A percentile compares a stretch with the other conserved stretches of the same genome.
phyloP scores from a whole-genome alignment of 768 basidiomycete genomes.

The Steccherinum ochraceum region DNA sequence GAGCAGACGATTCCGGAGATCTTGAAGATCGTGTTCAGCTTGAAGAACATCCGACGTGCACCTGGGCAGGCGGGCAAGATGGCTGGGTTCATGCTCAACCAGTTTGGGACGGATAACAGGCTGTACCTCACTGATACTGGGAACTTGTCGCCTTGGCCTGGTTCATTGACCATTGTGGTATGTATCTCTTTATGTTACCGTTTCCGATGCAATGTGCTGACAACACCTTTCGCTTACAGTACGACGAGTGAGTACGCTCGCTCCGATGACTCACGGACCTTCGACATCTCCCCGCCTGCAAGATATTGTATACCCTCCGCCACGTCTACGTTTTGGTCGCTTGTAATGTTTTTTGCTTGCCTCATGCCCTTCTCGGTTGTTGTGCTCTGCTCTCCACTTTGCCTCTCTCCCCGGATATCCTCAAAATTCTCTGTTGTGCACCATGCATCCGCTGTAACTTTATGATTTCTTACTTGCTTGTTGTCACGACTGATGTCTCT shows the following conservation, averaged over 20 bases:
- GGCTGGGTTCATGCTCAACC: constrained; percentile 25
- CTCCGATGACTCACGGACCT: no score
- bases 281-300: neutral
- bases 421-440: no score
- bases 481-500: neutral
- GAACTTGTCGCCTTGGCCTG: constrained; percentile 14
- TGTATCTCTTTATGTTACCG: neutral
- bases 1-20: constrained; percentile 33
- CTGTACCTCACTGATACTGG: constrained; percentile 21
- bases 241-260: neutral
- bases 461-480: no score
- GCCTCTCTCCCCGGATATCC: no score
- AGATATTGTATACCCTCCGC: neutral
- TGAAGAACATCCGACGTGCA: constrained; percentile 40
- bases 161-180: constrained; percentile 13
- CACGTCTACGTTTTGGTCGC: neutral
- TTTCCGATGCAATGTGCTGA: neutral
- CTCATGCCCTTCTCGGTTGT: neutral
- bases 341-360: neutral
- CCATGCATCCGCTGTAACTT: no score
- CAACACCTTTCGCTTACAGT: neutral
- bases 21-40: constrained; percentile 37
- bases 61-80: constrained; percentile 37
- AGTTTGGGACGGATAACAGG: constrained; percentile 24
- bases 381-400: neutral